A percentile compares a stretch with the other conserved stretches of the same genome.
phyloP scores from a whole-genome alignment of 1,284 basidiomycete genomes.

The Phlebopus sp. region DNA sequence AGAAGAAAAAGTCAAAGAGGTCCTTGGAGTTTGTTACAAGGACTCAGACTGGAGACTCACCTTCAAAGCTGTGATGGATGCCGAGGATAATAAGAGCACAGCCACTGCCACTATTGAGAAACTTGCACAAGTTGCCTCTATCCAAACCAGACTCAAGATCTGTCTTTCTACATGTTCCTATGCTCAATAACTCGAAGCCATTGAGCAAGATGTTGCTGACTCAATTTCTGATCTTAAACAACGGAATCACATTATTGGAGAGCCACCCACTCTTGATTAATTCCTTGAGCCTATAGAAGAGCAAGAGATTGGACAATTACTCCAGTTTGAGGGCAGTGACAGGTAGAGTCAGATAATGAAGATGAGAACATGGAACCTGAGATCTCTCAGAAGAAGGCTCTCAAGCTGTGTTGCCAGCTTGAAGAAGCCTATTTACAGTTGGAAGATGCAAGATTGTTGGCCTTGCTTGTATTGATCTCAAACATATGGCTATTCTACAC shows the following conservation, averaged over 20 bases:
- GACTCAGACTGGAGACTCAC: conserved; percentile 7
- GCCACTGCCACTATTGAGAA: no score
- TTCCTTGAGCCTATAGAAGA: no score
- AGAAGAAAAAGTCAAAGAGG: conserved; percentile 13
- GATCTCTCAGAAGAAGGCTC: background rate
- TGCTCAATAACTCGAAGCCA: no score
- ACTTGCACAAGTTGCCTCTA: no score
- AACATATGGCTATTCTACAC: background rate
- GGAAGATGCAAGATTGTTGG: background rate
- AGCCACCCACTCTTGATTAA: no score
- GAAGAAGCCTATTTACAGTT: background rate
- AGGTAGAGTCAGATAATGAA: background rate
- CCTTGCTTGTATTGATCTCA: background rate
- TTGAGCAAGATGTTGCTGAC: no score
- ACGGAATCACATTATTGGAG: no score
- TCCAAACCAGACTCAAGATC: no score
- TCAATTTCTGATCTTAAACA: no score
- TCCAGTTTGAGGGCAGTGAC: background rate
- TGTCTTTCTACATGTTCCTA: no score
- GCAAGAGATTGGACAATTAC: background rate
- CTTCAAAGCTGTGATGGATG: conserved; percentile 10
- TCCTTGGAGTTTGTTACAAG: conserved; percentile 8
- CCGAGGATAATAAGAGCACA: background rate
- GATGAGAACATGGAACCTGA: background rate
- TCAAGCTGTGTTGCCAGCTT: background rate